Evolutionary conservation across 306 rosid species (phyloP).

Genomic region (Sindora glabra): DNA sequence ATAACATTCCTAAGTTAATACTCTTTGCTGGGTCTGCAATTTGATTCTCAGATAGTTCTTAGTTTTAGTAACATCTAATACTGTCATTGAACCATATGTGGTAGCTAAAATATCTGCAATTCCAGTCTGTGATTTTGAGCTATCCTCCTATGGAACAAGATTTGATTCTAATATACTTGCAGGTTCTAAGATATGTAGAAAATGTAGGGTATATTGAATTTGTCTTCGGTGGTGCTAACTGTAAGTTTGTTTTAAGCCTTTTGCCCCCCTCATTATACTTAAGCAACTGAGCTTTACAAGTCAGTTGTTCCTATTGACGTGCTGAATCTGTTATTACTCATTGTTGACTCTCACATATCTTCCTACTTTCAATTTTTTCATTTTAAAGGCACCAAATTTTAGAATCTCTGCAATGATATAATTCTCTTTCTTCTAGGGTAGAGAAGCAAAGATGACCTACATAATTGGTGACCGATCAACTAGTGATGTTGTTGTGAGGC

Average conservation of each 20-base stretch:
- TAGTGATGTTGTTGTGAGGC: constrained; percentile 94
- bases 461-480: constrained; percentile 61
- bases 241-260: constrained; percentile 31
- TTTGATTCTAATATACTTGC: constrained; percentile 10
- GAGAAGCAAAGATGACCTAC: constrained; percentile 30
- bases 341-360: not conserved
- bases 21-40: not conserved
- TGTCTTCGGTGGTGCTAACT: constrained; percentile 40
- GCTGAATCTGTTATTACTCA: not conserved
- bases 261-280: not conserved
- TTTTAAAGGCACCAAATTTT: not conserved
- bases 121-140: not conserved
- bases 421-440: constrained; percentile 38
- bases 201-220: not conserved
- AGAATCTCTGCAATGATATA: not conserved
- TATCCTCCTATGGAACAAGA: not conserved
- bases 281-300: not conserved
- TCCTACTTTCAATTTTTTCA: not conserved
- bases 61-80: not conserved
- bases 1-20: not conserved
- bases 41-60: not conserved
- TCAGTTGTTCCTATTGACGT: not conserved
- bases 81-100: not conserved
- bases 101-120: not conserved
- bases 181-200: constrained; percentile 16